A percentile compares a stretch with the other conserved stretches of the same genome.
phyloP scores from a whole-genome alignment of 2,329 filamentous ascomycete genomes.

The Akanthomyces muscarius region DNA sequence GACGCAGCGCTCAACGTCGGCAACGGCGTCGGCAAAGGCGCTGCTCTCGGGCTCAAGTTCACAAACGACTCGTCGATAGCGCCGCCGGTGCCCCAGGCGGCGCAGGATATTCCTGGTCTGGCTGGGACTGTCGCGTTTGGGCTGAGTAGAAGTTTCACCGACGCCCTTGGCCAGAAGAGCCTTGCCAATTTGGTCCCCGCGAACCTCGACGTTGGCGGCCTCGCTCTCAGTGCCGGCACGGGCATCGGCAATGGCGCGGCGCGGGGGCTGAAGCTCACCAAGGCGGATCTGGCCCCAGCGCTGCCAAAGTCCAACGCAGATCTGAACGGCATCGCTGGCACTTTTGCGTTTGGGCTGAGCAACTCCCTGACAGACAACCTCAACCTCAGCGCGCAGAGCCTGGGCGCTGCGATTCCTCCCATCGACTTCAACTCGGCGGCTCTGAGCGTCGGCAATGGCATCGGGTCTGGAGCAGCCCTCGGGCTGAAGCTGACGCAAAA shows the following conservation, averaged over 20 bases:
- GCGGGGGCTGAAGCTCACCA: slow-evolving; percentile 19
- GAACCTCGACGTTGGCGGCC: slow-evolving; percentile 13
- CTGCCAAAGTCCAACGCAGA: slow-evolving; percentile 1
- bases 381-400: background rate
- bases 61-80: background rate
- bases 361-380: slow-evolving; percentile 20
- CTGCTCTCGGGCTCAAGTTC: slow-evolving; percentile 17
- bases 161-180: background rate
- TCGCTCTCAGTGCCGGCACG: slow-evolving; percentile 19
- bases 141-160: background rate
- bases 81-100: background rate
- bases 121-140: slow-evolving; percentile 13
- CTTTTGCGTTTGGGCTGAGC: slow-evolving; percentile 21
- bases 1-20: slow-evolving; percentile 13
- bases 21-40: slow-evolving; percentile 17
- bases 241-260: slow-evolving; percentile 20
- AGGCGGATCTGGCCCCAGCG: slow-evolving; percentile 9
- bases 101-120: slow-evolving; percentile 12
- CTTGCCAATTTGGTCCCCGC: background rate
- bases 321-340: slow-evolving; percentile 15
- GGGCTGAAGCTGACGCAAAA: slow-evolving; percentile 1
- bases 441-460: slow-evolving; percentile 5
- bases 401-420: background rate
- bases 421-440: slow-evolving; percentile 7
- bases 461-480: background rate